Evolutionary conservation across 805 yeast genomes (phyloP), one percentile per base, ranked within the genome.

Genomic region (Debaryomyces maramus): DNA sequence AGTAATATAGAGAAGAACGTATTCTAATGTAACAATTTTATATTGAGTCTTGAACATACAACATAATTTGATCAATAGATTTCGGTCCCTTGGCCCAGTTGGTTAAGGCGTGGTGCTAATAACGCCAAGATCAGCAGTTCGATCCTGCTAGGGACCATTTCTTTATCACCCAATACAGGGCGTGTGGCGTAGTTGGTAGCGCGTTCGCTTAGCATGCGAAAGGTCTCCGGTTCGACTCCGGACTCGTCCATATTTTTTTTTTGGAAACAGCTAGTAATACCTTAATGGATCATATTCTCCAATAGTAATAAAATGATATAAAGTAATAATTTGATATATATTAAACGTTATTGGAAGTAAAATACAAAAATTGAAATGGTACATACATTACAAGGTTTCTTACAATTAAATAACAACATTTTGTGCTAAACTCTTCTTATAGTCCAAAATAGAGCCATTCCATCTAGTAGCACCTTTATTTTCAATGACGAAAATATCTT

Each of bases 401-500:
- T 34, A 26, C 16, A 20, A 21, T 53, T 58, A 70, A 51, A 86
- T 77, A 50, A 87, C 90, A 70, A 91, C 89, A 52, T 85, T 83
- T 72, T 82, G 81, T 40, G 99, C 98, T 77, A 93, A 80, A 70
- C 85, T 85, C 77, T 84, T 85, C 83, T 93, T 93, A 78, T 93
- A 93, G 53, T 84, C 83, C 67, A 88, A 75, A 62, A 93, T 93
- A 33, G 84, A 60, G 56, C 96, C 95, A 49, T 93, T 87, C 99
- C 99, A 93, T 78, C 88, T 81, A 43, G 97, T 89, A 46, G 97
- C 96, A 29, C 93, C 87, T 74, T 85, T 86, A 77, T 93, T 70
- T 75, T 93, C 97, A 62, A 95, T 95, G 48, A 93, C 99, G 60
- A 76, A 91, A 65, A 93, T 93, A 61, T 93, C 98, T 75, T 91